Conservation (phyloP, 345 rosid genomes). For the Passiflora organensis region DNA sequence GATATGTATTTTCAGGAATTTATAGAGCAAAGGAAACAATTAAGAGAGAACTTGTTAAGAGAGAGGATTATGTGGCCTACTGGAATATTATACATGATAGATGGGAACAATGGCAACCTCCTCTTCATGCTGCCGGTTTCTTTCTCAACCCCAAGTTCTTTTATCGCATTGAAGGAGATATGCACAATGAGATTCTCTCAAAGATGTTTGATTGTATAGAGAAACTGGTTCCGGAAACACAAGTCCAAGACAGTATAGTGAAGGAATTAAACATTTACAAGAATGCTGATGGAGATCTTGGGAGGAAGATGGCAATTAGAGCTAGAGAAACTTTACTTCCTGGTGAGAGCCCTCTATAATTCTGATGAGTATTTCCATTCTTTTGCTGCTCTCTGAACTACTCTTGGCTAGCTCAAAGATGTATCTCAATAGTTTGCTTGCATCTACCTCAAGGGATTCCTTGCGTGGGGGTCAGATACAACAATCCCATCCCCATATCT, state of each 20-base stretch:
- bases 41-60: slow-evolving; percentile 61
- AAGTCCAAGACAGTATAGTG: slow-evolving; percentile 63
- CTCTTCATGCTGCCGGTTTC: slow-evolving; percentile 86
- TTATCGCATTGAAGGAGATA: slow-evolving; percentile 60
- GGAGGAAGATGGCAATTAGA: slow-evolving; percentile 84
- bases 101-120: slow-evolving; percentile 71
- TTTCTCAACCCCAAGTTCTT: slow-evolving; percentile 90
- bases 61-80: slow-evolving; percentile 57
- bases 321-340: slow-evolving; percentile 77
- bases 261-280: slow-evolving; percentile 69
- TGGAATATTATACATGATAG: slow-evolving; percentile 80
- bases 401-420: too few relatives aligned
- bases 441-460: too few relatives aligned
- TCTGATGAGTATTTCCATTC: slow-evolving; percentile 6
- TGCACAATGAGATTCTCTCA: slow-evolving; percentile 54
- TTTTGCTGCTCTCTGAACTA: too few relatives aligned
- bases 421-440: too few relatives aligned
- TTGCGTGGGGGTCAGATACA: too few relatives aligned
- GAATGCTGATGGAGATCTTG: slow-evolving; percentile 76
- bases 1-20: slow-evolving; percentile 74
- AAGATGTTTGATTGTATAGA: slow-evolving; percentile 86
- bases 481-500: too few relatives aligned
- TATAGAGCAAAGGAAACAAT: slow-evolving; percentile 76
- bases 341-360: slow-evolving; percentile 33
- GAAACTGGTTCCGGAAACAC: slow-evolving; percentile 62